phyloP scores from a whole-genome alignment of 2,329 filamentous ascomycete species.

The Metarhizium guizhouense region DNA sequence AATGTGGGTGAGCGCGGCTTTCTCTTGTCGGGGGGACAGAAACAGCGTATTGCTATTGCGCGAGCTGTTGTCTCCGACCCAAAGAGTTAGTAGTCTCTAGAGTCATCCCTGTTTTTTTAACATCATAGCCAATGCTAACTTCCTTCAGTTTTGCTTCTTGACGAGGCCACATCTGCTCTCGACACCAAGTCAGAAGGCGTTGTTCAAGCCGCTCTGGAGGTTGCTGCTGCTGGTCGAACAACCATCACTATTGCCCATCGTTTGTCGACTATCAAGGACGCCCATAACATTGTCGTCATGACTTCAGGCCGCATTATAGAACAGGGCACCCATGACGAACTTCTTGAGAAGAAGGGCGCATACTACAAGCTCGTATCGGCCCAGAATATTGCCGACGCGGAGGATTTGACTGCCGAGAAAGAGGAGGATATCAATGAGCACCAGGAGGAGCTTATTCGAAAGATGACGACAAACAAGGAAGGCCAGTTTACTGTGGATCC shows the following conservation, averaged over 20 bases:
- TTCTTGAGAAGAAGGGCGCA: conserved; percentile 61
- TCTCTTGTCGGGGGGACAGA: conserved; percentile 86
- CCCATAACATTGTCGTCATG: conserved; percentile 96
- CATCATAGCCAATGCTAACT: neutral
- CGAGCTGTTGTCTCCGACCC: conserved; percentile 85
- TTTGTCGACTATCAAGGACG: conserved; percentile 86
- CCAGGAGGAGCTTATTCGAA: conserved; percentile 42
- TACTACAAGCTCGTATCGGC: conserved; percentile 84
- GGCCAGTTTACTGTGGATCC: conserved; percentile 42
- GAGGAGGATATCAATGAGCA: conserved; percentile 39
- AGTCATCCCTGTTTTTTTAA: neutral
- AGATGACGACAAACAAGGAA: conserved; percentile 32
- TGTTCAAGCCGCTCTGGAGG: conserved; percentile 86
- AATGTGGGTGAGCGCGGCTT: conserved; percentile 95
- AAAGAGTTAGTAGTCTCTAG: conserved; percentile 43
- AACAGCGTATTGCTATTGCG: conserved; percentile 93
- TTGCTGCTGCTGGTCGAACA: conserved; percentile 75
- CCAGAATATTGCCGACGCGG: conserved; percentile 65
- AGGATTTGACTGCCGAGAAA: conserved; percentile 43
- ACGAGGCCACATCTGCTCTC: conserved; percentile 88
- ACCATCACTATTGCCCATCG: conserved; percentile 96
- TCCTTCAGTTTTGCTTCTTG: conserved; percentile 63
- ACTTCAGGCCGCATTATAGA: conserved; percentile 77
- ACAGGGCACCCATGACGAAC: conserved; percentile 77
- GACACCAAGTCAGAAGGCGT: conserved; percentile 93